Conservation (phyloP, 1,284 basidiomycete genomes). For the Ceratobasidium sp. region DNA sequence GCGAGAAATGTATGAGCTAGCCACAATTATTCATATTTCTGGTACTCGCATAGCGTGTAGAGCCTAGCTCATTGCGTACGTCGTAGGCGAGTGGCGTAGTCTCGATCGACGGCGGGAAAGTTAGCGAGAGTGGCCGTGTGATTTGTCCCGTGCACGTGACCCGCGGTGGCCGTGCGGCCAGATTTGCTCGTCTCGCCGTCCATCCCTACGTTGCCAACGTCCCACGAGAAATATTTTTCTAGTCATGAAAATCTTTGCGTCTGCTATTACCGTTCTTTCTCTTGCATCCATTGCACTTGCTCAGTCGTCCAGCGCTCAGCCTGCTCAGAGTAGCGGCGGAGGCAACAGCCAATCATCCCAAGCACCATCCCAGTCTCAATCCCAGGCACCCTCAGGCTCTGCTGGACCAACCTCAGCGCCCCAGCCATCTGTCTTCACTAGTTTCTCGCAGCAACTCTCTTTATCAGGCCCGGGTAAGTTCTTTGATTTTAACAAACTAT, state of each 20-base stretch:
- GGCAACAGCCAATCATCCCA: neutral
- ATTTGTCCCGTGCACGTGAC: constrained; percentile 5
- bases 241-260: constrained; percentile 6
- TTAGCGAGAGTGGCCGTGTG: neutral
- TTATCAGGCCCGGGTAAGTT: constrained; percentile 16
- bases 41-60: neutral
- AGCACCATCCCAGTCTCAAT: neutral
- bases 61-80: neutral
- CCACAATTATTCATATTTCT: neutral
- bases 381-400: neutral
- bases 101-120: neutral
- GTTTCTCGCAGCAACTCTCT: neutral
- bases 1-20: neutral
- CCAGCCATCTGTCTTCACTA: neutral
- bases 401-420: constrained; percentile 5
- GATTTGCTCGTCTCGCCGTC: constrained; percentile 1
- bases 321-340: neutral
- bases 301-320: constrained; percentile 4
- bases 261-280: constrained; percentile 19
- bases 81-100: neutral
- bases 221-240: neutral
- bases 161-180: neutral
- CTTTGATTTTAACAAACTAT: too few species aligned
- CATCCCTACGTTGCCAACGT: constrained; percentile 14
- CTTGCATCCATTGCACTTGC: constrained; percentile 1